Base-by-base conservation (phyloP, 2,329 filamentous ascomycete species). In the Lasiodiplodia sp. region DNA sequence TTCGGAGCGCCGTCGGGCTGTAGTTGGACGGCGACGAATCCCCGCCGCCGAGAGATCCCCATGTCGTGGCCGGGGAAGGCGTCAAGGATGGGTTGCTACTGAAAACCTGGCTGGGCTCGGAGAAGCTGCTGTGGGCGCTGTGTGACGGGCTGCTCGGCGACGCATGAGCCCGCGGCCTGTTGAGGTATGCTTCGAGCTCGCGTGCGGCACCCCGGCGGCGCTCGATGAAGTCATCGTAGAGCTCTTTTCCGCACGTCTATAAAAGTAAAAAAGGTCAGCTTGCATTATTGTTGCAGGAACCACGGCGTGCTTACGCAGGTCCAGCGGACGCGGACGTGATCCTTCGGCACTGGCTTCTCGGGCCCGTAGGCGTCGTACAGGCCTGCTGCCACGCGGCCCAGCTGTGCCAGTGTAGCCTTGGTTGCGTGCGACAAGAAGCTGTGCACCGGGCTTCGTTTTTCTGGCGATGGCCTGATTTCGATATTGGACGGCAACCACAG, bases 161-260 rank as follows among this genome's bases (percentile, higher is more conserved):
- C 16, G 75, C 71, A 37, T 76, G 75, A 7, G 73, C 69, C 14
- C 72, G 70, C 3, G 77, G 77, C 2, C 77, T 71, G 67, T 81
- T 81, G 18, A 82, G 75, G 53, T 75, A 78, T 1, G 75, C 75
- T 74, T 80, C 79, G 0, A 82, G 71, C n/a, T 78, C 74, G 12
- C 77, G 73, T 11, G 79, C 79, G 53, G 79, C 80, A 21, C 80
- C 80, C 5, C 75, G 72, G 34, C 77, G 74, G 18, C 71, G 69
- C 70, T 82, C 80, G 56, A 78, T 71, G 60, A 78, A 81, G 71
- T 82, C 80, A 62, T 82, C 80, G 67, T 80, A 77, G 7, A 81
- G 71, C 2, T 71, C 52, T 28, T 76, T 73, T 23, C 78, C 78
- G 58, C 77, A 80, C 21, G 73, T 72, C 76, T 78, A 31, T 11